These are phyloP conservation scores for Acarospora socialis DNA, from an alignment of 2,329 filamentous ascomycete genomes.

Conservation along the genomic window DNA sequence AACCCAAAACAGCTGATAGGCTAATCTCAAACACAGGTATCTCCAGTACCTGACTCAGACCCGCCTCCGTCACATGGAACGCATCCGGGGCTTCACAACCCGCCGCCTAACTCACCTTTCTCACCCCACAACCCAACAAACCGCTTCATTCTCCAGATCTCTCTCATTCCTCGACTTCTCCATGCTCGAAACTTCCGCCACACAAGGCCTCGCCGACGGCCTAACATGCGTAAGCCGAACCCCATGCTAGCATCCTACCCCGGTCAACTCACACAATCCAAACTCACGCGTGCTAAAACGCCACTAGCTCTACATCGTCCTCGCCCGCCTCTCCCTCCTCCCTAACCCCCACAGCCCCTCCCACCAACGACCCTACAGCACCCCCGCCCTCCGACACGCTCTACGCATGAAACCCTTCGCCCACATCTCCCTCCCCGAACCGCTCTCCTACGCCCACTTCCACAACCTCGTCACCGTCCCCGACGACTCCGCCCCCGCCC, in stretches of 20 bases:
- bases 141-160: constrained; percentile 22
- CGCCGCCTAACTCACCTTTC: constrained; percentile 16
- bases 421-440: constrained; percentile 49
- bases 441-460: constrained; percentile 52
- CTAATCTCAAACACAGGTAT: constrained; percentile 31
- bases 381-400: constrained; percentile 57
- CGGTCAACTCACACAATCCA: neutral
- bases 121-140: constrained; percentile 14
- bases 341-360: constrained; percentile 32
- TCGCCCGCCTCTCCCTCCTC: constrained; percentile 42
- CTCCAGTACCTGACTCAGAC: constrained; percentile 59
- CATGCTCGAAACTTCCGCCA: constrained; percentile 51
- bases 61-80: constrained; percentile 53
- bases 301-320: constrained; percentile 48
- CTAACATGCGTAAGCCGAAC: constrained; percentile 21
- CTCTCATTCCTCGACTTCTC: constrained; percentile 43
- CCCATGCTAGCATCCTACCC: too few species aligned
- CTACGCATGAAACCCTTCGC: constrained; percentile 78
- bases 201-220: constrained; percentile 37
- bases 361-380: constrained; percentile 49
- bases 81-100: constrained; percentile 53
- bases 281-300: constrained; percentile 1
- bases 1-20: constrained; percentile 3
- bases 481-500: constrained; percentile 26
- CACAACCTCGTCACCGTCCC: constrained; percentile 30